Evolutionary conservation across 1,284 basidiomycete genomes (phyloP).

Genomic region (Dichomitus squalens): DNA sequence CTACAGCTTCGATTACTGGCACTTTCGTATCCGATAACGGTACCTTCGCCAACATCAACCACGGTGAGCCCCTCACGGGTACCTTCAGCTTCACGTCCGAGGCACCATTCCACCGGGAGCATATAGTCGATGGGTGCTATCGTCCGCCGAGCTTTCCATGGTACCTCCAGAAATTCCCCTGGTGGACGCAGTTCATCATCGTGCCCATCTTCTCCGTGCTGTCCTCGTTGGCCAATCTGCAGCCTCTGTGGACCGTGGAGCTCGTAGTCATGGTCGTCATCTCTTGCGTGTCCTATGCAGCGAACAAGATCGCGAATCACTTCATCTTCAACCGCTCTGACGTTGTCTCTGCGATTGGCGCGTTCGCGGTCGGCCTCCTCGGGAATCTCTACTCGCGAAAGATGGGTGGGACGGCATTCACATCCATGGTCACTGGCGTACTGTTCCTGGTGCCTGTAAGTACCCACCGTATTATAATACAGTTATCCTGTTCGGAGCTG

Average conservation of each 20-base stretch:
- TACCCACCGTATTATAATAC: slow-evolving; percentile 19
- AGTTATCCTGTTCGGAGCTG: slow-evolving; percentile 1
- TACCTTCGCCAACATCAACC: slow-evolving; percentile 41
- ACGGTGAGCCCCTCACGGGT: slow-evolving; percentile 55
- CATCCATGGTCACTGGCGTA: slow-evolving; percentile 87
- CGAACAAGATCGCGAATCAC: slow-evolving; percentile 80
- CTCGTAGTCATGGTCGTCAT: slow-evolving; percentile 86
- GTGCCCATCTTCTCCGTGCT: slow-evolving; percentile 82
- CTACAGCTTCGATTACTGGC: slow-evolving; percentile 60
- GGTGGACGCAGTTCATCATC: slow-evolving; percentile 76
- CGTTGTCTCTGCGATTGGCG: slow-evolving; percentile 84
- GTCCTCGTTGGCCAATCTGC: slow-evolving; percentile 76
- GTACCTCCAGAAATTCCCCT: slow-evolving; percentile 80
- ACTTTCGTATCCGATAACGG: slow-evolving; percentile 69
- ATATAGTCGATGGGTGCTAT: slow-evolving; percentile 70
- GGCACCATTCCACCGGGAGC: slow-evolving; percentile 41
- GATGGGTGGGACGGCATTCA: slow-evolving; percentile 90
- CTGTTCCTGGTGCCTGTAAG: slow-evolving; percentile 82
- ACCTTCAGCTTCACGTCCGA: slow-evolving; percentile 76
- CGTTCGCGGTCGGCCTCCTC: slow-evolving; percentile 80
- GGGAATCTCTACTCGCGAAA: slow-evolving; percentile 85
- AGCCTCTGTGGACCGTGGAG: slow-evolving; percentile 71
- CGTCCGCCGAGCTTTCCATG: slow-evolving; percentile 67
- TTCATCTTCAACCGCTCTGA: slow-evolving; percentile 87
- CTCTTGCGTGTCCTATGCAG: slow-evolving; percentile 76